Percentiles rank a stretch among this genome's conserved stretches.
These are phyloP conservation scores for Pleurotus tuber-regium DNA, from an alignment of 768 basidiomycete genomes.

Conservation along the genomic window DNA sequence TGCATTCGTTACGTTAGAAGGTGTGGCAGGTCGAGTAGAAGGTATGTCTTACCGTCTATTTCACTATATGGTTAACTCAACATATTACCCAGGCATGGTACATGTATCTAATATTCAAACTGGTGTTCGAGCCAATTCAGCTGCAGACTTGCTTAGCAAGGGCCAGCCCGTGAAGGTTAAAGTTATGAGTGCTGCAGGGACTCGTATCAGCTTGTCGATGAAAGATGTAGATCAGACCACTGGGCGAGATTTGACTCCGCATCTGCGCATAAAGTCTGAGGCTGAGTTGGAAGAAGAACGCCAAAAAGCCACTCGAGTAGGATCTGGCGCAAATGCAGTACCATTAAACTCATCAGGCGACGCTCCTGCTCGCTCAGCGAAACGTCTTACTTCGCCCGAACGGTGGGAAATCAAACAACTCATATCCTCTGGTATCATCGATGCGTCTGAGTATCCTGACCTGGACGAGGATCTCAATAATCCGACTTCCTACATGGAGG, in stretches of 20 bases:
- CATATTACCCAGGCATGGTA: slow-evolving; percentile 73
- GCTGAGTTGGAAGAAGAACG: slow-evolving; percentile 89
- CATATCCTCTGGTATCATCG: slow-evolving; percentile 90
- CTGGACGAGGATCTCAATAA: slow-evolving; percentile 84
- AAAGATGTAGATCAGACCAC: slow-evolving; percentile 94
- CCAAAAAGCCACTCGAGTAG: slow-evolving; percentile 54
- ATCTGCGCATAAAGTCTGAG: slow-evolving; percentile 91
- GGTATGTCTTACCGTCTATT: slow-evolving; percentile 48
- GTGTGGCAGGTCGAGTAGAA: slow-evolving; percentile 81
- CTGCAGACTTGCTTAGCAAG: slow-evolving; percentile 81
- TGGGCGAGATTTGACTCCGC: slow-evolving; percentile 91
- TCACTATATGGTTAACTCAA: slow-evolving; percentile 12
- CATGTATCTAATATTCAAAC: slow-evolving; percentile 92
- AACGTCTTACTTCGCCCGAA: slow-evolving; percentile 92
- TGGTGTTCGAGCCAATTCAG: slow-evolving; percentile 81
- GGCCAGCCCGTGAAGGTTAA: slow-evolving; percentile 92
- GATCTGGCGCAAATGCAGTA: slow-evolving; percentile 84
- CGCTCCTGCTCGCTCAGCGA: slow-evolving; percentile 71
- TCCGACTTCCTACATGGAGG: slow-evolving; percentile 75
- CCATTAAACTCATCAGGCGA: slow-evolving; percentile 61
- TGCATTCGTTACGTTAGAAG: slow-evolving; percentile 89
- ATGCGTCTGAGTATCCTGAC: slow-evolving; percentile 92
- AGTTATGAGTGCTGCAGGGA: slow-evolving; percentile 89
- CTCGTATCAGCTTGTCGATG: slow-evolving; percentile 86
- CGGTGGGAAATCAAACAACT: slow-evolving; percentile 99